A percentile compares a stretch with the other conserved stretches of the same genome.
These are phyloP conservation scores for Nicotiana attenuata DNA, from an alignment of 257 asterid genomes.

Conservation along the genomic window DNA sequence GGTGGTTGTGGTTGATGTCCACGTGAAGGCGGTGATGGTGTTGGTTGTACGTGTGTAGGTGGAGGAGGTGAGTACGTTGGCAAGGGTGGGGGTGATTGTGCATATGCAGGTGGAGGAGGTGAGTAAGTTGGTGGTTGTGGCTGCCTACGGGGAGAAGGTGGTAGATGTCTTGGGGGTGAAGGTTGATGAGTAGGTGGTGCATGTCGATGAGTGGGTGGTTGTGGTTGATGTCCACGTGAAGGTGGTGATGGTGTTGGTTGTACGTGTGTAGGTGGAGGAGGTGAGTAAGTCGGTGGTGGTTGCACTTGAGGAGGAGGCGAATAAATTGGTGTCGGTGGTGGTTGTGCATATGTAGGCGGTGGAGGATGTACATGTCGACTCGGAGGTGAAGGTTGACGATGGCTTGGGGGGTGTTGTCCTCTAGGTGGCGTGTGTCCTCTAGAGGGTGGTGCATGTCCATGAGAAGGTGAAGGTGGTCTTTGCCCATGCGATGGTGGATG, in stretches of 20 bases:
- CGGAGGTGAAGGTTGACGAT: not conserved
- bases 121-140: slow-evolving; percentile 7
- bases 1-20: slow-evolving; percentile 13
- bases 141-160: not conserved
- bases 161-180: not conserved
- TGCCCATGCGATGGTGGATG: slow-evolving; percentile 1
- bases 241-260: slow-evolving; percentile 4
- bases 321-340: slow-evolving; percentile 5
- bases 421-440: not conserved
- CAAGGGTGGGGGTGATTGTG: not conserved
- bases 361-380: slow-evolving; percentile 9
- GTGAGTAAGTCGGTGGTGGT: not conserved
- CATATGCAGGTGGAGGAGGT: not conserved
- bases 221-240: not conserved
- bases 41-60: not conserved
- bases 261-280: not conserved
- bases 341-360: not conserved
- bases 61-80: slow-evolving; percentile 1
- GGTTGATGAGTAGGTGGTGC: not conserved
- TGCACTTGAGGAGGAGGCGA: not conserved
- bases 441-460: slow-evolving; percentile 2
- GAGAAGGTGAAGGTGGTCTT: slow-evolving; percentile 1
- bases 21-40: not conserved
- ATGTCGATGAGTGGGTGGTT: slow-evolving; percentile 9
- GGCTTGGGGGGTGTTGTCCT: not conserved